Percentiles rank a stretch among this genome's conserved stretches.
These are phyloP conservation scores for Combretum micranthum DNA, from an alignment of 345 rosid species.

Conservation along the genomic window DNA sequence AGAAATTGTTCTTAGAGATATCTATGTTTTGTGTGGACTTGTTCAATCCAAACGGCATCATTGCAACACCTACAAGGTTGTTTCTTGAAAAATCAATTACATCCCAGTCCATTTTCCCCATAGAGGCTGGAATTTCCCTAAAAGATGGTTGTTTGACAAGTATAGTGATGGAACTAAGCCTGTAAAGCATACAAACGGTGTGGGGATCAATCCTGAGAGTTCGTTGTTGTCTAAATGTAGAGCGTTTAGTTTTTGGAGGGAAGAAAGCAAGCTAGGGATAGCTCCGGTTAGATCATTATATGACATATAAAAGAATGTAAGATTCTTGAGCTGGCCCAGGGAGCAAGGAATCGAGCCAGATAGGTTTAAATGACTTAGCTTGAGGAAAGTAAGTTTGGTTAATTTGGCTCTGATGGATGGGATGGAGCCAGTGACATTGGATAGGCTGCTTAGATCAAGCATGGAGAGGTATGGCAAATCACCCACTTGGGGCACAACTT, in stretches of 20 bases:
- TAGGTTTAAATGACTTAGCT: no score
- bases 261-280: conserved; percentile 9
- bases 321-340: conserved; percentile 11
- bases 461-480: conserved; percentile 11
- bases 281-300: conserved; percentile 5
- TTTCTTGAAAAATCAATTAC: conserved; percentile 14
- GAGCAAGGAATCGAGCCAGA: conserved; percentile 13
- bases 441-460: conserved; percentile 9
- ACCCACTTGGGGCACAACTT: conserved; percentile 4
- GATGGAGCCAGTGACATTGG: neutral
- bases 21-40: conserved; percentile 10
- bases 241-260: neutral
- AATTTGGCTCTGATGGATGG: conserved; percentile 8
- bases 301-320: conserved; percentile 7
- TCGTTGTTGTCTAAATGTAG: neutral
- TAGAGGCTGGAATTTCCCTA: conserved; percentile 9
- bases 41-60: conserved; percentile 9
- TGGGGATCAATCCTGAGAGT: conserved; percentile 2
- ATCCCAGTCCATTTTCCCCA: conserved; percentile 4
- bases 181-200: conserved; percentile 4
- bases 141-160: conserved; percentile 14
- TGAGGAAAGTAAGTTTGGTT: no score
- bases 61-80: conserved; percentile 13
- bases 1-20: no score
- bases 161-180: conserved; percentile 9